Evolutionary conservation across 2,329 filamentous ascomycete genomes (phyloP), one percentile per base, ranked within the genome.

Genomic region (Harringtonia lauricola): DNA sequence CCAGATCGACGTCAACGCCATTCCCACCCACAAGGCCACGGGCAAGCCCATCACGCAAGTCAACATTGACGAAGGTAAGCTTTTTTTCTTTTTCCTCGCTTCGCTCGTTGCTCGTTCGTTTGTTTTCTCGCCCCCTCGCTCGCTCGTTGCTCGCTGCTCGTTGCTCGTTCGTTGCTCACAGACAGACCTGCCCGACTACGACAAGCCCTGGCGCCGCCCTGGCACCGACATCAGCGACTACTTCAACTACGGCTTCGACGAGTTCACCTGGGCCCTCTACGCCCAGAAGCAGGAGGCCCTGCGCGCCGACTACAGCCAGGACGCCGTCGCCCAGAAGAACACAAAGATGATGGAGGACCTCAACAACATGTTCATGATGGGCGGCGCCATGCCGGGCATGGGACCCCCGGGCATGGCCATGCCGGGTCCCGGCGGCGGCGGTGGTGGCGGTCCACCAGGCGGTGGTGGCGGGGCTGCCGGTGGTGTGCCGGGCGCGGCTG

Each of bases 161-260:
- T 26, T n/a, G n/a, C 30, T 33, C 7, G 7, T 22, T 36, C 36
- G 19, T 41, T 6, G 28, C 31, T 18, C 31, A 31, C 9, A 33
- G 7, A 26, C 48, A 74, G 78, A 83, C 55, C 75, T 89, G 18
- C 73, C 79, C 31, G 81, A 86, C 8, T 86, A 88, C 55, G 85
- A 89, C 50, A 96, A 95, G 62, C 89, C 90, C 17, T 98, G 92
- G 92, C 81, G 92, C 36, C 82, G 89, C 51, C 92, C 92, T 0
- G 92, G 92, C 38, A 89, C 90, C 12, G 92, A 98, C 57, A 79
- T 95, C 43, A 92, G 85, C 47, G 92, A 98, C 61, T 96, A 94
- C 66, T 96, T 96, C 76, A 96, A 96, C 68, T 96, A 96, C 64
- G 90, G 90, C 46, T 96, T 96, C 58, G 90, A 96, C 64, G 90